Base-by-base conservation (phyloP, 2,329 filamentous ascomycete species). In the Chaetomium strumarium region DNA sequence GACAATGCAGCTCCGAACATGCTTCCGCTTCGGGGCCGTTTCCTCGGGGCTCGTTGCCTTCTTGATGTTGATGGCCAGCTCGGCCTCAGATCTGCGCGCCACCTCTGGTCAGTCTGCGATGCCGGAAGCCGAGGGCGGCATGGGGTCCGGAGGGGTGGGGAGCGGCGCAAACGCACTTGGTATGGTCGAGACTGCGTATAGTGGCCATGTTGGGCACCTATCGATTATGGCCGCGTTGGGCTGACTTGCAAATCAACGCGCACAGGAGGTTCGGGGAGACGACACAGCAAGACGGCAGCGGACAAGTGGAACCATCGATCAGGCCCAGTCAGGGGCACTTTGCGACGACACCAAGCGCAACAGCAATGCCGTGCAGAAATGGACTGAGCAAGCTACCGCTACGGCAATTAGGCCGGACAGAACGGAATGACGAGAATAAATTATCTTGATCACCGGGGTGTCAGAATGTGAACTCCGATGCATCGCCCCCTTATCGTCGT, bases 1-100 rank as follows among this genome's bases (percentile, higher is more conserved):
- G 42, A 99, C 92, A 65, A 99, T 99, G 68, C 90, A 95, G 70
- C 88, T 90, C 67, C 93, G 88, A 53, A 99, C 93, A 87, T 99
- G 93, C 74, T 99, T 99, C 64, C 82, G 79, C 69, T 85, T 85
- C 36, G 82, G 82, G 7, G 82, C 83, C 1, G 83, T 80, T 67
- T 87, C 83, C 61, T 87, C 83, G 63, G 75, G 75, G 64, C 76
- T 86, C 47, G 83, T 87, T 16, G 84, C 84, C 67, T 87, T 87
- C 66, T 79, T 78, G 62, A 87, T 86, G 69, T 84, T 84, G 69
- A 86, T 80, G 55, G 81, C 77, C 60, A 87, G 77, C 68, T 87
- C 84, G 62, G 79, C 77, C 66, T 87, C 84, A 65, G 82, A 83
- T 66, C 83, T 86, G 64, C 55, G 54, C 37, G 40, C 55, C 51